Base-by-base conservation (phyloP, 345 rosid genomes). In the Brassica cretica region DNA sequence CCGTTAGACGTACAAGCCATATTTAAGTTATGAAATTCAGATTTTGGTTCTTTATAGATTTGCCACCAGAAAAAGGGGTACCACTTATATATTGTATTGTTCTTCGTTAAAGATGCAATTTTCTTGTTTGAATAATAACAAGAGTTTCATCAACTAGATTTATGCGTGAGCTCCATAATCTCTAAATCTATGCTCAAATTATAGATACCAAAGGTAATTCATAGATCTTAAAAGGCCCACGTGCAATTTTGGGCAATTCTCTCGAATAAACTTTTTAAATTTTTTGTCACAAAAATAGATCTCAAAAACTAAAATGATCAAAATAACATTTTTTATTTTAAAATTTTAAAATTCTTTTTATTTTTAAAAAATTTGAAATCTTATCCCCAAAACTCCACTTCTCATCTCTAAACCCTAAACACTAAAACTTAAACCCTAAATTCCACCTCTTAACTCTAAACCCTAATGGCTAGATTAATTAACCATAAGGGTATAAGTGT, bases 1-100 rank as follows among this genome's bases (percentile, higher is more conserved):
- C 0, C 11, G 51, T 2, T 35, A 35, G 9, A 35, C 39, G 39
- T 35, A 66, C 30, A 68, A 25, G 33, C 19, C 14, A 24, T 58
- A 46, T 14, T 49, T 8, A 46, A 61, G 11, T 53, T 71, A 29
- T 39, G 18, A 27, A 39, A 71, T 37, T 77, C 35, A 71, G 72
- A 77, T 77, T 77, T 59, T 77, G 51, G 72, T 44, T 66, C 72
- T 72, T 72, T 78, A 58, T 58, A 78, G 76, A 78, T 78, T 65
- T 72, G 62, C 76, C 68, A 78, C 76, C 62, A 71, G 2, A 41
- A 29, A 29, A 71, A 65, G 72, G 72, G 68, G 29, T 78, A 62
- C 51, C 49, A 19, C 25, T 25, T 8, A 19, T 68, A 29, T 6
- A 27, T 11, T 5, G 3, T 6, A 1, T 27, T 66, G 56, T 37